Evolutionary conservation across 179 eudicot species (phyloP), one percentile per base, ranked within the genome.

Genomic region (Heliamphora pulchella): DNA sequence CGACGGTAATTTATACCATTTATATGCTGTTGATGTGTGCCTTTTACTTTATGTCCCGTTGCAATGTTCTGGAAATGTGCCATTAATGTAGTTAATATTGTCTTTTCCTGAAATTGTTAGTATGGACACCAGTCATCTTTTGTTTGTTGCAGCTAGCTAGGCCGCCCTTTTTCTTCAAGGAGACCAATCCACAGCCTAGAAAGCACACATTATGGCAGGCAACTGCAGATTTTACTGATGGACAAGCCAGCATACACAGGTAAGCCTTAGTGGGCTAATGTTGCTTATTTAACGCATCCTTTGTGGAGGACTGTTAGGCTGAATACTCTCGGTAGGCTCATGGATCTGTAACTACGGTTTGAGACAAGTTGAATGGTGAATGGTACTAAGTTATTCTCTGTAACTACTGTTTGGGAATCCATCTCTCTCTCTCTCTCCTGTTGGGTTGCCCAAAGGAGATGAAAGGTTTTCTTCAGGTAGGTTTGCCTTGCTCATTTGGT

Each of bases 121-220:
- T 11, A 43, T 39, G 50, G 75, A 68, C 31, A 41, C 66, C 50
- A 1, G 41, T 47, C 47, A 20, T 69, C 41, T 79, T 13, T 69
- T 69, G 4, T 72, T 8, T 83, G 73, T 20, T 82, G 74, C 85
- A 89, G 92, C 82, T 89, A 64, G 71, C 83, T 61, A 82, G 86
- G 74, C 84, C 66, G 18, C 92, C 92, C 22, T 77, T 76, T 9
- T 89, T 86, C 84, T 89, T 83, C 65, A 84, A 76, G 67, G 90
- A 89, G 87, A 85, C 79, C 43, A 82, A 89, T 84, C 90, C 92
- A 17, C 92, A 87, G 80, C 92, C 92, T 57, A 83, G 89, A 81
- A 87, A 89, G 71, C 92, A 89, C 70, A 87, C 90, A 8, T 61
- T 86, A 64, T 89, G 92, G 92, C 85, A 87, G 71, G 85, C 86